Evolutionary conservation across 2,329 filamentous ascomycete genomes (phyloP).

Genomic region (Fusarium newnesense): DNA sequence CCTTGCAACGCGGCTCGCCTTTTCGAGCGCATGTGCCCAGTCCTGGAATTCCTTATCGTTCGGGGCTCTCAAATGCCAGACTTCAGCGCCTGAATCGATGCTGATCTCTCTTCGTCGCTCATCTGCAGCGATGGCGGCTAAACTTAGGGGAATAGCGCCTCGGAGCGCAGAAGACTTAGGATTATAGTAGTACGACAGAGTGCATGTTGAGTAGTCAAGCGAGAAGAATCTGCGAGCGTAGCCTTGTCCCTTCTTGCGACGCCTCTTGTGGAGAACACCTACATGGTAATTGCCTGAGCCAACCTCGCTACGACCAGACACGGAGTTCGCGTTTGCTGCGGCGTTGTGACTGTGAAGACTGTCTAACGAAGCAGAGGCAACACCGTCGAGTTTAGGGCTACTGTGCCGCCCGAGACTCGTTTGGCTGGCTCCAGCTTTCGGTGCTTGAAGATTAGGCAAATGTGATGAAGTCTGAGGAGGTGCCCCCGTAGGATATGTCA

Average conservation of each 20-base stretch:
- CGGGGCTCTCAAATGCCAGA: constrained; percentile 91
- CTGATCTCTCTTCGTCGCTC: constrained; percentile 90
- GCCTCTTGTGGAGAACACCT: constrained; percentile 86
- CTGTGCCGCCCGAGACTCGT: constrained; percentile 62
- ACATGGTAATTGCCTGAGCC: constrained; percentile 74
- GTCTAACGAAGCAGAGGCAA: constrained; percentile 66
- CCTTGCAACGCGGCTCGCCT: constrained; percentile 75
- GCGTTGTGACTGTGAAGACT: constrained; percentile 66
- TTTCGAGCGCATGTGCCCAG: constrained; percentile 88
- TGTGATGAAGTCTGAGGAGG: constrained; percentile 80
- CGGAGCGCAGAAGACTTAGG: constrained; percentile 91
- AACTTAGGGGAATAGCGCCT: constrained; percentile 89
- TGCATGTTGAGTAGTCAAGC: constrained; percentile 92
- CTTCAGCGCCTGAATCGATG: constrained; percentile 95
- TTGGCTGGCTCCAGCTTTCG: constrained; percentile 54
- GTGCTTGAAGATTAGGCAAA: constrained; percentile 67
- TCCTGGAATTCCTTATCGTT: constrained; percentile 86
- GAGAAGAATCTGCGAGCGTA: constrained; percentile 96
- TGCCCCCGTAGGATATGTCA: constrained; percentile 89
- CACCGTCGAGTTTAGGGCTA: constrained; percentile 57
- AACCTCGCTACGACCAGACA: constrained; percentile 64
- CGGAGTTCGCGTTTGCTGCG: constrained; percentile 57
- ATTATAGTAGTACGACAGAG: constrained; percentile 95
- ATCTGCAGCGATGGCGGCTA: constrained; percentile 91
- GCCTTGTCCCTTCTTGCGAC: constrained; percentile 92